Evolutionary conservation across 2,329 filamentous ascomycete genomes (phyloP), one percentile per base, ranked within the genome.

Genomic region (Pleurostoma richardsiae): DNA sequence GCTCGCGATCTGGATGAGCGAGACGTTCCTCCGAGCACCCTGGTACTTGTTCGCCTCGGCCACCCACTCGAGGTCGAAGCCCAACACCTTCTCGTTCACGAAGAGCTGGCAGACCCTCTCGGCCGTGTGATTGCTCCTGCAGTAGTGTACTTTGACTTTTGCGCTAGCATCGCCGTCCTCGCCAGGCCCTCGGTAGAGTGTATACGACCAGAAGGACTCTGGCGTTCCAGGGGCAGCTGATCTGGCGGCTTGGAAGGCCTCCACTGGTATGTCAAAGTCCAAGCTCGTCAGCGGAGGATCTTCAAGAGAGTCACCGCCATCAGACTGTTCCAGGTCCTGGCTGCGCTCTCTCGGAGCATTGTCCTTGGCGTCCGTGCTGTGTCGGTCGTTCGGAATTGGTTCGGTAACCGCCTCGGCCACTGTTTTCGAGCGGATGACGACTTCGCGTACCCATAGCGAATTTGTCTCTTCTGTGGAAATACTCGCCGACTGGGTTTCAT

Each of bases 11-110:
- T 96, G 92, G 40, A 96, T 85, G 36, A 96, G 66, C 0, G 88
- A 91, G 5, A 95, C 79, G 50, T 90, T 89, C 44, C 77, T 72
- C 53, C 86, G 85, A 4, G 83, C 67, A 3, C 74, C 71, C 3
- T 73, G 62, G 6, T 53, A 56, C 26, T 62, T 71, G 5, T 60
- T 68, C 0, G 80, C 73, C 5, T 76, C 69, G 2, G 71, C 53
- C 44, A 81, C 74, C 91, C 92, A 96, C 68, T 96, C 92, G 51
- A 96, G 76, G 58, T 96, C 91, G 51, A 96, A 90, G 0, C 91
- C 91, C n/a, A 96, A 62, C 3, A 95, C 66, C 38, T 80, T 72
- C 57, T 94, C 82, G 29, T 76, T 54, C 38, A 83, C 59, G 55
- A 96, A 96, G 48, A 85, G 74, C 48, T 79, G 70, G 49, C 81